Evolutionary conservation across 2,329 filamentous ascomycete species (phyloP).

Genomic region (Cladosporium austrohemisphaericum): DNA sequence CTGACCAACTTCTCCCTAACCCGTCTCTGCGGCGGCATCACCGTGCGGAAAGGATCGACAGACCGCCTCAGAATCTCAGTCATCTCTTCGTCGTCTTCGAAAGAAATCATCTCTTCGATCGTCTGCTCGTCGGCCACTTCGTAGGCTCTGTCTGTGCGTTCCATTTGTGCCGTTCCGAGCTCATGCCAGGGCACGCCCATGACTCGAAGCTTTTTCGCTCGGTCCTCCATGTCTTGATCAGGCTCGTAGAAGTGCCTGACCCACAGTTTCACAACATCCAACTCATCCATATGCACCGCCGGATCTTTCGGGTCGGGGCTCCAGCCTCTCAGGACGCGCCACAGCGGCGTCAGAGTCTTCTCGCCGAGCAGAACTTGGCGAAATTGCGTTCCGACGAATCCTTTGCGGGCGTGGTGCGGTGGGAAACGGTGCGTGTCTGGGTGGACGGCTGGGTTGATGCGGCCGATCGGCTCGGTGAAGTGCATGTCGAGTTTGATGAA

Average conservation of each 20-base stretch:
- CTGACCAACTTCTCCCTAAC: constrained; percentile 43
- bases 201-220: constrained; percentile 29
- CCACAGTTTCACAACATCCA: constrained; percentile 56
- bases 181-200: constrained; percentile 52
- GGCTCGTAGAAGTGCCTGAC: constrained; percentile 54
- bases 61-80: constrained; percentile 26
- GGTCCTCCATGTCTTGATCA: constrained; percentile 22
- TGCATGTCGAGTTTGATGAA: constrained; percentile 69
- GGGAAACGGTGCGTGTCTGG: constrained; percentile 12
- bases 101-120: background rate
- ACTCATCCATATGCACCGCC: constrained; percentile 28
- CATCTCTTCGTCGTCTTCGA: constrained; percentile 33
- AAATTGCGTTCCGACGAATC: constrained; percentile 45
- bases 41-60: background rate
- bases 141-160: constrained; percentile 39
- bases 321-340: constrained; percentile 57
- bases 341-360: constrained; percentile 41
- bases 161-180: constrained; percentile 52
- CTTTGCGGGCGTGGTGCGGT: constrained; percentile 36
- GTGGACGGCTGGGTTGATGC: constrained; percentile 17
- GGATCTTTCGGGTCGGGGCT: constrained; percentile 26
- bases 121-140: constrained; percentile 15
- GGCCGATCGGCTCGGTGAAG: constrained; percentile 59
- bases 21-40: background rate
- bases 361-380: constrained; percentile 50